Conservation (phyloP, 441 rosid genomes). For the Metrosideros polymorpha region DNA sequence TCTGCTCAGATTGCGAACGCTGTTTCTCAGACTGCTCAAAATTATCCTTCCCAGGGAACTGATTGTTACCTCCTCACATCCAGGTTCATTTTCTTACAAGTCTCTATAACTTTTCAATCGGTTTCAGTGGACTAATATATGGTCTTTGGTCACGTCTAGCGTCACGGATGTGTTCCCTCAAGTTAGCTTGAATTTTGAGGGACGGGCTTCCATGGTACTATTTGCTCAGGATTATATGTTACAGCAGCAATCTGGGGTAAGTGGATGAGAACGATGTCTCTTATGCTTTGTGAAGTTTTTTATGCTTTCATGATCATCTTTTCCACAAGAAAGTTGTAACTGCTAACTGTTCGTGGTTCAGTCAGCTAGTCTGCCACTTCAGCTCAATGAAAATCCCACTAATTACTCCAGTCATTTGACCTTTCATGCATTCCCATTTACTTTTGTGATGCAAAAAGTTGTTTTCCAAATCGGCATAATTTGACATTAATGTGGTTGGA, state of each 20-base stretch:
- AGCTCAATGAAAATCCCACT: not conserved
- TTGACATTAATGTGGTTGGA: not conserved
- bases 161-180: not conserved
- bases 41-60: conserved; percentile 42
- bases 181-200: not conserved
- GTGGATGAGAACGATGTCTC: not conserved
- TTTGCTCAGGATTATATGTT: conserved; percentile 3
- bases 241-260: not conserved
- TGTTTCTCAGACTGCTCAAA: conserved; percentile 46
- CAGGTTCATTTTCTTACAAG: conserved; percentile 37
- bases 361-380: not conserved
- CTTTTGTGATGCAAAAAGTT: not conserved
- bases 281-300: not conserved
- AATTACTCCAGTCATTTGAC: not conserved
- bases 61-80: conserved; percentile 62
- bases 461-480: not conserved
- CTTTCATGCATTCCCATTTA: not conserved
- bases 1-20: conserved; percentile 43
- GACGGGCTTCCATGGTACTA: conserved; percentile 3
- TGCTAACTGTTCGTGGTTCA: not conserved
- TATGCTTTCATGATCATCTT: not conserved
- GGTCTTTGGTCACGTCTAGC: not conserved
- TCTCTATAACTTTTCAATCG: not conserved
- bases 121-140: not conserved
- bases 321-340: not conserved